Evolutionary conservation across 1,139 yeast genomes (phyloP).

Genomic region (Yamadazyma taylorii): DNA sequence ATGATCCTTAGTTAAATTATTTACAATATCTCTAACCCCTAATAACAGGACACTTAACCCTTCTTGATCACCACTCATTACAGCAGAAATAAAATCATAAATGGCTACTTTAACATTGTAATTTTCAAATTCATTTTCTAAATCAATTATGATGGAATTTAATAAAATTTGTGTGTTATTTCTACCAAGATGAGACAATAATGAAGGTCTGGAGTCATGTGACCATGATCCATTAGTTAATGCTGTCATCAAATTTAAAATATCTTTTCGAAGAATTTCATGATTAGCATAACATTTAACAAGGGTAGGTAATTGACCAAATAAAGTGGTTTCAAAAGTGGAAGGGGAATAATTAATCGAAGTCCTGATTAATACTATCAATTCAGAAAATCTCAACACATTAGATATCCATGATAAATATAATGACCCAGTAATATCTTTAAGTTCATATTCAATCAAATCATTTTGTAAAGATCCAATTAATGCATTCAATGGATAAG

Average conservation of each 20-base stretch:
- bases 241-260: slow-evolving; percentile 60
- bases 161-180: slow-evolving; percentile 60
- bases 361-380: slow-evolving; percentile 56
- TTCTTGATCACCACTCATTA: slow-evolving; percentile 78
- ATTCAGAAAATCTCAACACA: slow-evolving; percentile 40
- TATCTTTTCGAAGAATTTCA: slow-evolving; percentile 47
- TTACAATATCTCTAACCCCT: slow-evolving; percentile 63
- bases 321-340: slow-evolving; percentile 62
- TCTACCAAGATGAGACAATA: slow-evolving; percentile 77
- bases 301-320: slow-evolving; percentile 53
- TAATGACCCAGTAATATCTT: slow-evolving; percentile 45
- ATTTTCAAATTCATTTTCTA: slow-evolving; percentile 60
- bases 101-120: slow-evolving; percentile 55
- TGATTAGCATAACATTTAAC: slow-evolving; percentile 59
- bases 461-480: slow-evolving; percentile 48
- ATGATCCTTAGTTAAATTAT: slow-evolving; percentile 26
- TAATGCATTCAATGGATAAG: slow-evolving; percentile 54
- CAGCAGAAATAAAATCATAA: slow-evolving; percentile 73
- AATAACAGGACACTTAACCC: slow-evolving; percentile 79
- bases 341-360: slow-evolving; percentile 53
- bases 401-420: slow-evolving; percentile 44
- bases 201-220: slow-evolving; percentile 61
- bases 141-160: slow-evolving; percentile 57
- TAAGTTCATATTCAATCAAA: slow-evolving; percentile 38
- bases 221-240: slow-evolving; percentile 65